These are phyloP conservation scores for Meyerozyma smithsonii DNA, from an alignment of 1,139 yeast species.

Conservation along the genomic window DNA sequence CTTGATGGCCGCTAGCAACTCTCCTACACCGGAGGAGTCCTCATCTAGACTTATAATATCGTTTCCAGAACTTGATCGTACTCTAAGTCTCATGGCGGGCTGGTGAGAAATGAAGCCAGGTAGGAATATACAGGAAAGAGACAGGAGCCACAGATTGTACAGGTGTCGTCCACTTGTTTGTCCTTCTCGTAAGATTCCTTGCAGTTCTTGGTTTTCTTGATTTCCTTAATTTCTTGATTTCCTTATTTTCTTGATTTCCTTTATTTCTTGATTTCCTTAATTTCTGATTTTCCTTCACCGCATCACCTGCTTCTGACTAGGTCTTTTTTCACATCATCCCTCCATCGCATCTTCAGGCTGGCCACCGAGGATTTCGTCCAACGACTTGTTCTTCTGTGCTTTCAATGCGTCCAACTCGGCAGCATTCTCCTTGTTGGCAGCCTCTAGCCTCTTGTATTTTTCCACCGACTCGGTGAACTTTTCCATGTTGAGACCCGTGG, in stretches of 20 bases:
- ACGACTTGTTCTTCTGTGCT: conserved; percentile 35
- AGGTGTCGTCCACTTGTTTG: too few species aligned
- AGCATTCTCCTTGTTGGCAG: conserved; percentile 34
- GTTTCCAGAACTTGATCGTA: not conserved
- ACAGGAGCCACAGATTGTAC: not conserved
- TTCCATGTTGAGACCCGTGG: conserved; percentile 70
- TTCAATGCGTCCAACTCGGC: conserved; percentile 31
- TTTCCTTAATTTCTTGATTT: not conserved
- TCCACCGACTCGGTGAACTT: conserved; percentile 63
- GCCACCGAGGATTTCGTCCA: conserved; percentile 40
- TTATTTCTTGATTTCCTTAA: not conserved
- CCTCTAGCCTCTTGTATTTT: conserved; percentile 42
- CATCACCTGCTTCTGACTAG: too few species aligned
- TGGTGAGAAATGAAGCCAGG: not conserved
- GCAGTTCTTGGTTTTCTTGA: not conserved
- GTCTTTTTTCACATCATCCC: too few species aligned
- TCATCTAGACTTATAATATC: not conserved
- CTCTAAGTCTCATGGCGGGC: not conserved
- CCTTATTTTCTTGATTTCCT: not conserved
- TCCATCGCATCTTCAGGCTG: conserved; percentile 7
- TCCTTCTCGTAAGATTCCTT: too few species aligned
- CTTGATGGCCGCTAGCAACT: not conserved
- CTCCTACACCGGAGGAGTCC: not conserved
- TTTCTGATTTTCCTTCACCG: not conserved
- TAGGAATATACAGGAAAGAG: not conserved